phyloP scores from a whole-genome alignment of 2,329 filamentous ascomycete species.

The Hymenoscyphus albidus region DNA sequence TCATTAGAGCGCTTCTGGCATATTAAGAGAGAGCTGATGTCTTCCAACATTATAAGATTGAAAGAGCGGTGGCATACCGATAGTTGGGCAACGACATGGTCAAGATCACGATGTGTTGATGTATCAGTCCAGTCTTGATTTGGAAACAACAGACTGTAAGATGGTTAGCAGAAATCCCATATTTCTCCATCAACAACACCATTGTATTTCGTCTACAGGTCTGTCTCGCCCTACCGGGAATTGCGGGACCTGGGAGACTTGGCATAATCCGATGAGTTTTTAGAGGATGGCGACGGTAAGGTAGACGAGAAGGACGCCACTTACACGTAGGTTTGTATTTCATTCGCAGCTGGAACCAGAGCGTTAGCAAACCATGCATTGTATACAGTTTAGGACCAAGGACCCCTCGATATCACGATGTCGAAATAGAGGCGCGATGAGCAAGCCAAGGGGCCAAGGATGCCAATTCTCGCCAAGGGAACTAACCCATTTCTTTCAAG shows the following conservation, averaged over 20 bases:
- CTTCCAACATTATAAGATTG: too few species aligned
- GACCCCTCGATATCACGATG: not conserved
- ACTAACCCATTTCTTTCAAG: not conserved
- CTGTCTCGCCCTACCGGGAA: not conserved
- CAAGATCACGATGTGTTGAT: slow-evolving; percentile 18
- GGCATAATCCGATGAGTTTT: not conserved
- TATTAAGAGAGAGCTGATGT: not conserved
- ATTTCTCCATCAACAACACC: not conserved
- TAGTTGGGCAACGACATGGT: slow-evolving; percentile 25
- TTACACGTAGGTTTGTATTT: slow-evolving; percentile 31
- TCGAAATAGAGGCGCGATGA: not conserved
- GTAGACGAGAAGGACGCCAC: slow-evolving; percentile 13
- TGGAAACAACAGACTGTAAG: slow-evolving; percentile 31
- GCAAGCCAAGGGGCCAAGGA: not conserved
- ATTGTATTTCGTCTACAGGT: not conserved
- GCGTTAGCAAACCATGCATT: slow-evolving; percentile 13
- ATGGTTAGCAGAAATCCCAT: not conserved
- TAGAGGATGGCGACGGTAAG: not conserved
- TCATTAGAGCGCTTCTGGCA: not conserved
- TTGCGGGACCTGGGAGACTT: not conserved
- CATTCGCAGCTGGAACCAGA: slow-evolving; percentile 25
- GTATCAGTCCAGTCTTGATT: slow-evolving; percentile 30
- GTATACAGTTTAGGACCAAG: not conserved
- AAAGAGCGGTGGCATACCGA: slow-evolving; percentile 20
- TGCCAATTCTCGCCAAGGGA: not conserved